Conservation (phyloP, 2,329 filamentous ascomycete genomes). For the Colletotrichum somersetense region DNA sequence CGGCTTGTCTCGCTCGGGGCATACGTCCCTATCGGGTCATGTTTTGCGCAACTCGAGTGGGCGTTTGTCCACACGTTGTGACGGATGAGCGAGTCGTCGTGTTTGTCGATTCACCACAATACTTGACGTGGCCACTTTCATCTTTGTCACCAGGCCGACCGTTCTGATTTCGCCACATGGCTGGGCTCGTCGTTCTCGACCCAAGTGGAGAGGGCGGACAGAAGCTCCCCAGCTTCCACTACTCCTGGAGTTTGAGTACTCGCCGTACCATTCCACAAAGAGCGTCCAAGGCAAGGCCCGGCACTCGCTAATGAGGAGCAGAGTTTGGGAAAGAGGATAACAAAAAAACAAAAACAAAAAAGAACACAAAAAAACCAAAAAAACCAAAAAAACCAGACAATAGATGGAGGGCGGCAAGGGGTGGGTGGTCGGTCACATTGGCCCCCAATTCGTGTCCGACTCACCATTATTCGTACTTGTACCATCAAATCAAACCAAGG, state of each 20-base stretch:
- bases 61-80: not conserved
- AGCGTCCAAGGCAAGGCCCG: not conserved
- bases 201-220: conserved; percentile 6
- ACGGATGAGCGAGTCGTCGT: not conserved
- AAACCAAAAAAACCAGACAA: not conserved
- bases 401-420: not conserved
- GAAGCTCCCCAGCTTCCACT: conserved; percentile 14
- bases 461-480: conserved; percentile 8
- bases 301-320: not conserved
- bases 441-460: conserved; percentile 14
- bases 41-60: not conserved
- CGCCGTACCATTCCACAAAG: not conserved
- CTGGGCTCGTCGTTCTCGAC: conserved; percentile 10
- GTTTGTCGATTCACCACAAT: not conserved
- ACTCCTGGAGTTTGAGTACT: not conserved
- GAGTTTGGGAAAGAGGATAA: not conserved
- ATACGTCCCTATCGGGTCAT: not conserved
- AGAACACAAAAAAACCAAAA: not conserved
- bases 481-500: conserved; percentile 14
- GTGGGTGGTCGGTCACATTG: not conserved
- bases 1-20: not conserved
- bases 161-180: conserved; percentile 10
- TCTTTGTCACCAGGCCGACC: not conserved
- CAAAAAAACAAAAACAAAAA: too few relatives aligned
- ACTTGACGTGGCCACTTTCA: not conserved